phyloP scores from a whole-genome alignment of 2,329 filamentous ascomycete genomes.

The Pseudogymnoascus sp. region DNA sequence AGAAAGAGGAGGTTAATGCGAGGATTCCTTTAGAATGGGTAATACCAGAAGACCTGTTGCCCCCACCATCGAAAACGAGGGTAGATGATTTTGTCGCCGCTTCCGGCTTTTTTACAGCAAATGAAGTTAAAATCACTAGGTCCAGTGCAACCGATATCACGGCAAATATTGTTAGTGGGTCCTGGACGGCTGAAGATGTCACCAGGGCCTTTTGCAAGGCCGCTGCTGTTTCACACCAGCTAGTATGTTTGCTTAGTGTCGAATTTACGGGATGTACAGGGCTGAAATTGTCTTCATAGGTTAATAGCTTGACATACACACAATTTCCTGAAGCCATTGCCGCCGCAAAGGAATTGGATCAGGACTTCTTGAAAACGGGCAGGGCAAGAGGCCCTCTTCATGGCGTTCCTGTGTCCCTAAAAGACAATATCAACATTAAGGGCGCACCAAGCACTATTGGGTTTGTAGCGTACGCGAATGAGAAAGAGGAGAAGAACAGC shows the following conservation, averaged over 20 bases:
- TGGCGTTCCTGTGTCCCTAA: slow-evolving; percentile 49
- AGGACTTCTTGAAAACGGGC: slow-evolving; percentile 30
- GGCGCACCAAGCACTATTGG: slow-evolving; percentile 44
- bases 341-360: slow-evolving; percentile 38
- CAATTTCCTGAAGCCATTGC: slow-evolving; percentile 41
- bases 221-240: slow-evolving; percentile 46
- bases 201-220: slow-evolving; percentile 47
- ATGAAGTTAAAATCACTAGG: slow-evolving; percentile 44
- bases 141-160: slow-evolving; percentile 28
- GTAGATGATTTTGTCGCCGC: neutral
- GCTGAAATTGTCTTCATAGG: slow-evolving; percentile 27
- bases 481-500: slow-evolving; percentile 35
- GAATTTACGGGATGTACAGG: neutral
- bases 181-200: slow-evolving; percentile 45
- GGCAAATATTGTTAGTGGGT: slow-evolving; percentile 28
- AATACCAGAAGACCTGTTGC: neutral
- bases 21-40: slow-evolving; percentile 9
- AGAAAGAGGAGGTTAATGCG: slow-evolving; percentile 3
- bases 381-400: slow-evolving; percentile 50
- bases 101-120: slow-evolving; percentile 26
- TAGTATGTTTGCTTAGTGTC: slow-evolving; percentile 26
- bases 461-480: slow-evolving; percentile 45
- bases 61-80: neutral
- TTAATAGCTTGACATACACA: slow-evolving; percentile 37
- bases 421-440: slow-evolving; percentile 51